Conservation (phyloP, 106 monocot genomes). For the Dioscorea zingiberensis region DNA sequence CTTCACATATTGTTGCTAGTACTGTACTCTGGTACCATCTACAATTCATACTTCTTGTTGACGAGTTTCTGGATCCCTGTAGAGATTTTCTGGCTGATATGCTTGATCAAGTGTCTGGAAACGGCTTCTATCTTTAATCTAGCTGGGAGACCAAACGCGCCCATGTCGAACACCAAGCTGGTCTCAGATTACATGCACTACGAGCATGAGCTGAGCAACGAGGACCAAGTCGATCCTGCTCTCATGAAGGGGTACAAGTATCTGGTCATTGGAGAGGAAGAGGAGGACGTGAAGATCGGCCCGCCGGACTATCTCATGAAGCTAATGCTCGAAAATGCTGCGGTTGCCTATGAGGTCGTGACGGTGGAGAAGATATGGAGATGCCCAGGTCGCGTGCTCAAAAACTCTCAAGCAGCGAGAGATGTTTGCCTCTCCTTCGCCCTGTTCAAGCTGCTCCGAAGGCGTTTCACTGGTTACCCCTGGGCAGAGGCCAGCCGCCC, state of each 20-base stretch:
- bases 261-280: not conserved
- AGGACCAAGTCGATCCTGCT: too few species aligned
- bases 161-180: too few species aligned
- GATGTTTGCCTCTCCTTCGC: slow-evolving; percentile 33
- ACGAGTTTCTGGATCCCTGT: too few species aligned
- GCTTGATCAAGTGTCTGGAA: too few species aligned
- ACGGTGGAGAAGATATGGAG: slow-evolving; percentile 18
- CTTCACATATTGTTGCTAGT: too few species aligned
- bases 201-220: too few species aligned
- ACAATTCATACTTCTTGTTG: too few species aligned
- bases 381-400: not conserved
- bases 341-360: not conserved
- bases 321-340: not conserved
- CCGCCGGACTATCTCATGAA: not conserved
- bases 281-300: not conserved
- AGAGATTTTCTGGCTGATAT: too few species aligned
- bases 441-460: slow-evolving; percentile 20
- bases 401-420: not conserved
- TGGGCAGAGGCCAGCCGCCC: not conserved
- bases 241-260: not conserved
- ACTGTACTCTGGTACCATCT: too few species aligned
- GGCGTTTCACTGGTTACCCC: not conserved
- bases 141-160: too few species aligned
- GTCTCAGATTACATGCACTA: too few species aligned
- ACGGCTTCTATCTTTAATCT: too few species aligned